Evolutionary conservation across 371 early-diverging fungal species (phyloP).

Genomic region (Circinella minor): DNA sequence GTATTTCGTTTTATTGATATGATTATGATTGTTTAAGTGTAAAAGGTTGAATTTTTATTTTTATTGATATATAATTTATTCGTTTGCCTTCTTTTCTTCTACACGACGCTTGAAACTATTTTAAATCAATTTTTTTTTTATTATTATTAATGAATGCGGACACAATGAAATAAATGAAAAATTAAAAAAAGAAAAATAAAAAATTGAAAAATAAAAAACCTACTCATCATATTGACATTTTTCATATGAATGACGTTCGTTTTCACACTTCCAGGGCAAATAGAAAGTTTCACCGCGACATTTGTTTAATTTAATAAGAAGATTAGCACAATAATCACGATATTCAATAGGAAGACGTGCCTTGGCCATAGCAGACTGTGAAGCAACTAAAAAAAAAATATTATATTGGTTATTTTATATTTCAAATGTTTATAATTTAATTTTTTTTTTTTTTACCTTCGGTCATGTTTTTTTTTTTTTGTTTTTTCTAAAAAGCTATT

Average conservation of each 20-base stretch:
- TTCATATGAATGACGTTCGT: conserved; percentile 88
- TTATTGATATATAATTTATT: conserved; percentile 11
- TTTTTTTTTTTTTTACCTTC: not conserved
- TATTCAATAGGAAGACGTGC: conserved; percentile 85
- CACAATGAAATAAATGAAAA: not conserved
- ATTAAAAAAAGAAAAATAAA: not conserved
- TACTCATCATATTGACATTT: conserved; percentile 97
- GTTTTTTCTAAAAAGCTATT: not conserved
- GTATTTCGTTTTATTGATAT: not conserved
- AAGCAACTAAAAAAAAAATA: conserved; percentile 45
- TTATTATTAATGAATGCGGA: not conserved
- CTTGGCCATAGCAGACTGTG: conserved; percentile 86
- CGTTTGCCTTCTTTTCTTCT: conserved; percentile 16
- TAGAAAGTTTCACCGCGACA: conserved; percentile 87
- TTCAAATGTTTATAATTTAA: not conserved
- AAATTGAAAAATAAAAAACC: conserved; percentile 24
- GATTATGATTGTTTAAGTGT: not conserved
- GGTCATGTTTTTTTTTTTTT: not conserved
- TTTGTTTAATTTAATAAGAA: conserved; percentile 89
- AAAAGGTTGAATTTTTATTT: not conserved
- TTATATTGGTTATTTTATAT: not conserved
- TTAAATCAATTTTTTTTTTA: not conserved
- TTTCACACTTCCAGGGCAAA: conserved; percentile 92
- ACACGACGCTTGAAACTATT: conserved; percentile 28
- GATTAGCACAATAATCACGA: conserved; percentile 94